phyloP scores from a whole-genome alignment of 371 early-diverging fungal genomes.

The Mucor racemosus region DNA sequence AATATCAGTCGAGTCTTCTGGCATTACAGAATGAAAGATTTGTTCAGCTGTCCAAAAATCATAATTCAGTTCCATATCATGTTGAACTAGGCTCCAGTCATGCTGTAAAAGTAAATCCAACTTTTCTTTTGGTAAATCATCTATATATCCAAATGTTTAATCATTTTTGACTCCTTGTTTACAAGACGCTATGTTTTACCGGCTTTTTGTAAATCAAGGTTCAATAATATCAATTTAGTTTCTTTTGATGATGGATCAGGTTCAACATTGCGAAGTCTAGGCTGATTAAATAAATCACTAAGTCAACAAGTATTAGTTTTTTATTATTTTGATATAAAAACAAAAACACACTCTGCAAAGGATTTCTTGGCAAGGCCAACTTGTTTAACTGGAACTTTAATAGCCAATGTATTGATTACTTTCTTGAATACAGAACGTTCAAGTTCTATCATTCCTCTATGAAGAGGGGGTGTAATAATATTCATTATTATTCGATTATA shows the following conservation, averaged over 20 bases:
- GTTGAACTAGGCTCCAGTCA: constrained; percentile 49
- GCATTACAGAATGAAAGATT: constrained; percentile 88
- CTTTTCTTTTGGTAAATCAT: constrained; percentile 52
- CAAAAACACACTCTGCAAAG: constrained; percentile 44
- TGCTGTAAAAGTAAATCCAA: constrained; percentile 55
- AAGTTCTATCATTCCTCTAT: constrained; percentile 60
- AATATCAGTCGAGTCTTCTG: constrained; percentile 76
- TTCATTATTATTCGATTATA: no score
- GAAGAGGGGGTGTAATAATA: constrained; percentile 40
- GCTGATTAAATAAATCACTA: constrained; percentile 73
- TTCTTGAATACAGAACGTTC: constrained; percentile 67
- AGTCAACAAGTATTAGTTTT: neutral
- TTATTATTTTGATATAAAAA: neutral
- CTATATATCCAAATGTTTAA: constrained; percentile 12
- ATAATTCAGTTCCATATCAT: constrained; percentile 69
- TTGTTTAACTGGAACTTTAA: constrained; percentile 70
- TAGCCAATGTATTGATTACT: constrained; percentile 56
- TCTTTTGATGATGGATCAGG: constrained; percentile 60
- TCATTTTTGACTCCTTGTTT: neutral
- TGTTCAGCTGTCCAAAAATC: constrained; percentile 89
- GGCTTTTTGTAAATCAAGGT: constrained; percentile 26
- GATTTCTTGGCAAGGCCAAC: constrained; percentile 60
- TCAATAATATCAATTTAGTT: constrained; percentile 68
- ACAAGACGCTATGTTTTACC: constrained; percentile 2
- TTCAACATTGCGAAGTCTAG: constrained; percentile 73